phyloP scores from a whole-genome alignment of 768 basidiomycete genomes.

The Lyophyllum decastes region DNA sequence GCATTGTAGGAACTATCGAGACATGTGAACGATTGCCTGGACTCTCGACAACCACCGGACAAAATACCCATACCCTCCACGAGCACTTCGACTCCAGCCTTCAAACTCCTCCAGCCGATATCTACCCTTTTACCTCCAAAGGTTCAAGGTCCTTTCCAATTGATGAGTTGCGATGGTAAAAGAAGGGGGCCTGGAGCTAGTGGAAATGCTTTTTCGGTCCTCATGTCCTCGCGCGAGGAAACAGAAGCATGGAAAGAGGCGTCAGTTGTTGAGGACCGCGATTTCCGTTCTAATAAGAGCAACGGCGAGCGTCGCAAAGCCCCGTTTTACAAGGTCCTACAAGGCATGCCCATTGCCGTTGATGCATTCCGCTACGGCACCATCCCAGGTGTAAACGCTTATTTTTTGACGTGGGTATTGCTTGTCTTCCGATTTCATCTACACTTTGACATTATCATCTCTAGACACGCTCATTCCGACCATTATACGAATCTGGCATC shows the following conservation, averaged over 20 bases:
- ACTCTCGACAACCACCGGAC: conserved; percentile 3
- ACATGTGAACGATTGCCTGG: conserved; percentile 64
- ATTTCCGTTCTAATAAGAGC: conserved; percentile 44
- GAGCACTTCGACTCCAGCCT: not conserved
- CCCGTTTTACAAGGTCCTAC: conserved; percentile 94
- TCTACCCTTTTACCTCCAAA: conserved; percentile 16
- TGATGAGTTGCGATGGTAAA: conserved; percentile 20
- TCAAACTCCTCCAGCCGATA: conserved; percentile 6
- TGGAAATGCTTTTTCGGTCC: conserved; percentile 66
- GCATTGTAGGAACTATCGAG: conserved; percentile 44
- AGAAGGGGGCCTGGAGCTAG: conserved; percentile 7
- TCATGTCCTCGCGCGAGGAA: conserved; percentile 89
- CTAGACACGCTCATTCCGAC: conserved; percentile 94
- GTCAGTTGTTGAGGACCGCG: conserved; percentile 47
- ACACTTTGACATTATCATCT: conserved; percentile 11
- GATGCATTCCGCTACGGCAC: conserved; percentile 95
- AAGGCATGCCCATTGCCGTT: conserved; percentile 97
- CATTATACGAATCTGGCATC: conserved; percentile 93
- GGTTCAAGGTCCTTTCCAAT: conserved; percentile 13
- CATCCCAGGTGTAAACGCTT: conserved; percentile 87
- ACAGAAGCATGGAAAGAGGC: conserved; percentile 87
- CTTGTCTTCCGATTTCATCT: not conserved
- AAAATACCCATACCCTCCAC: not conserved
- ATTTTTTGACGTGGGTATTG: conserved; percentile 77
- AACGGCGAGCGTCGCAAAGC: conserved; percentile 67